phyloP scores from a whole-genome alignment of 2,329 filamentous ascomycete species.

The Calonectria hawksworthii region DNA sequence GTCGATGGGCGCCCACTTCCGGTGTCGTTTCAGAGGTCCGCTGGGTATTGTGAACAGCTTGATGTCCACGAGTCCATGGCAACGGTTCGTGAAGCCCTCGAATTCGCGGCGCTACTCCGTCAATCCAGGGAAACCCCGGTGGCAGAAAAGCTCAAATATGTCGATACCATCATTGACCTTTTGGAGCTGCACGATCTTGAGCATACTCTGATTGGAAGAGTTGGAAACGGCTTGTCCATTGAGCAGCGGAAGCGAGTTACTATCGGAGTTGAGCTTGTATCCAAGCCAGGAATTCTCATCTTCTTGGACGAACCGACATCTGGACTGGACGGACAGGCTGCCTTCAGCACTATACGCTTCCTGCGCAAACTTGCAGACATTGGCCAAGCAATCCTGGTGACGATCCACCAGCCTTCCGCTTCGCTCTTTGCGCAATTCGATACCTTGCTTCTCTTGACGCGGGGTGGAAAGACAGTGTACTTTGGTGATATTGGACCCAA shows the following conservation, averaged over 20 bases:
- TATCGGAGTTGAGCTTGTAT: constrained; percentile 72
- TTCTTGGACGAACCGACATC: constrained; percentile 75
- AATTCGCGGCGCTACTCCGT: neutral
- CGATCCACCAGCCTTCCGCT: neutral
- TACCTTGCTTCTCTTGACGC: neutral
- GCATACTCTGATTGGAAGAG: constrained; percentile 61
- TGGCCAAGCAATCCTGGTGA: neutral
- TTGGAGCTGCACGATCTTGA: constrained; percentile 62
- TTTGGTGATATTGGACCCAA: neutral
- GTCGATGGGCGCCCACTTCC: neutral
- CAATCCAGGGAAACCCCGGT: constrained; percentile 32
- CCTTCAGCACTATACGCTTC: constrained; percentile 57
- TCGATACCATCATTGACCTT: constrained; percentile 81
- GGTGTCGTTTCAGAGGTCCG: neutral
- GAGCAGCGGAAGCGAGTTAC: constrained; percentile 69
- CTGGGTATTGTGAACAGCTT: neutral
- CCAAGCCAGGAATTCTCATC: constrained; percentile 70
- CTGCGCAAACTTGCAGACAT: neutral
- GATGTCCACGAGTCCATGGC: neutral
- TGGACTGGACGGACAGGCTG: constrained; percentile 78
- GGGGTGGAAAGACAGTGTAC: neutral
- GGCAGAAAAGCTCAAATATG: constrained; percentile 84
- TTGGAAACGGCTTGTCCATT: constrained; percentile 67
- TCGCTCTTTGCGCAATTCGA: neutral
- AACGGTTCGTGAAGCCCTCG: neutral